phyloP scores from a whole-genome alignment of 2,329 filamentous ascomycete species.

The Colletotrichum graminicola region DNA sequence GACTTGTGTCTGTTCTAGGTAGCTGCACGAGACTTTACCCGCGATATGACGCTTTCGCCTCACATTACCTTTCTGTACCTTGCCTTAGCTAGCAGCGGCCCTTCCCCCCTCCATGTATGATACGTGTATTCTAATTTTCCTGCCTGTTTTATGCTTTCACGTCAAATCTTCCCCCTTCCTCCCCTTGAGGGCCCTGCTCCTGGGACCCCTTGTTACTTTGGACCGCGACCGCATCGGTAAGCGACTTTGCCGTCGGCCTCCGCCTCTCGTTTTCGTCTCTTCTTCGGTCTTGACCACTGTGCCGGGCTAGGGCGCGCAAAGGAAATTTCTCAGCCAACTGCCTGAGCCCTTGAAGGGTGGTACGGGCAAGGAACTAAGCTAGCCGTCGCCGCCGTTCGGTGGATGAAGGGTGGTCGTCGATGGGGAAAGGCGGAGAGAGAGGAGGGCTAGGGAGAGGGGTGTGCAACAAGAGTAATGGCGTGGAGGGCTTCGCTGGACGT shows the following conservation, averaged over 20 bases:
- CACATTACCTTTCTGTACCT: constrained; percentile 32
- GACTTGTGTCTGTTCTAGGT: constrained; percentile 13
- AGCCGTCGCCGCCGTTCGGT: constrained; percentile 42
- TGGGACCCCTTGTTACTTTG: constrained; percentile 5
- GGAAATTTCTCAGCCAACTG: constrained; percentile 29
- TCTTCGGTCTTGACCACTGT: constrained; percentile 41
- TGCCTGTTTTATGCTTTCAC: constrained; percentile 24
- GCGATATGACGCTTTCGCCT: constrained; percentile 5
- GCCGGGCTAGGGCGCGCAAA: constrained; percentile 31
- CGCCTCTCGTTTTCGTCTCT: constrained; percentile 37
- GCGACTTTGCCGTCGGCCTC: constrained; percentile 33
- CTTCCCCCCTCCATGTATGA: not conserved
- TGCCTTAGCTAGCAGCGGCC: constrained; percentile 37
- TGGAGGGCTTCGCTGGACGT: constrained; percentile 23
- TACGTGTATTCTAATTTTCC: not conserved
- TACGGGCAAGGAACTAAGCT: constrained; percentile 30
- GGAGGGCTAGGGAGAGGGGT: constrained; percentile 28
- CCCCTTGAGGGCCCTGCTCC: not conserved
- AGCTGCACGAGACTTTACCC: not conserved
- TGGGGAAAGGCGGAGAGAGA: constrained; percentile 10
- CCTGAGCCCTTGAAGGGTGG: constrained; percentile 36
- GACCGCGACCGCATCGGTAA: constrained; percentile 26
- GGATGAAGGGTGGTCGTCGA: constrained; percentile 25
- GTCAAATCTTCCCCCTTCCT: constrained; percentile 12
- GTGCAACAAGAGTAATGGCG: constrained; percentile 22